Evolutionary conservation across 2,329 filamentous ascomycete species (phyloP).

Genomic region (Teratosphaeria viscida): DNA sequence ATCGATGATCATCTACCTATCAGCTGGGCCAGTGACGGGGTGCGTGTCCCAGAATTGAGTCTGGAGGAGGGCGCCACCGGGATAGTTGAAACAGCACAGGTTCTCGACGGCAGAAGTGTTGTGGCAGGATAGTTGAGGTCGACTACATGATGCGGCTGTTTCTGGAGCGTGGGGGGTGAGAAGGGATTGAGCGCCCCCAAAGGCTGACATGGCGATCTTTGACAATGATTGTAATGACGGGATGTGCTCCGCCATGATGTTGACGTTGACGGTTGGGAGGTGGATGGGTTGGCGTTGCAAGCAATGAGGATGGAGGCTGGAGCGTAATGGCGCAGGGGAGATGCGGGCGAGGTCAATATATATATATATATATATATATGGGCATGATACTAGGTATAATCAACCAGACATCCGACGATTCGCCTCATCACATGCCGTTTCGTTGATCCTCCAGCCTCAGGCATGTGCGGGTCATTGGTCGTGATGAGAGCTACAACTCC

Average conservation of each 20-base stretch:
- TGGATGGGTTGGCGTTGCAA: neutral
- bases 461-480: neutral
- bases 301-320: neutral
- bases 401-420: neutral
- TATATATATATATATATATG: neutral
- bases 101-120: constrained; percentile 51
- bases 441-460: too few species aligned
- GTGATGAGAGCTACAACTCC: neutral
- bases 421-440: neutral
- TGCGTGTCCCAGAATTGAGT: constrained; percentile 71
- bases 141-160: constrained; percentile 22
- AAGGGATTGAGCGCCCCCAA: constrained; percentile 18
- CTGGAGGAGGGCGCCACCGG: constrained; percentile 59
- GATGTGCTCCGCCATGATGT: constrained; percentile 9
- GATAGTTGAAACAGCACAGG: constrained; percentile 65
- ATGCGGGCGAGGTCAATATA: neutral
- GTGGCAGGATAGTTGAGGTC: constrained; percentile 50
- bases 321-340: neutral
- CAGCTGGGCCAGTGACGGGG: constrained; percentile 52
- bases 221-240: constrained; percentile 19
- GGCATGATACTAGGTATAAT: neutral
- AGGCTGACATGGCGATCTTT: constrained; percentile 17
- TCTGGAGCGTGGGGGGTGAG: constrained; percentile 6
- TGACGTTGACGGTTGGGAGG: neutral
- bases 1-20: constrained; percentile 28